Conservation (phyloP, 2,329 filamentous ascomycete species). For the Metarhizium guizhouense region DNA sequence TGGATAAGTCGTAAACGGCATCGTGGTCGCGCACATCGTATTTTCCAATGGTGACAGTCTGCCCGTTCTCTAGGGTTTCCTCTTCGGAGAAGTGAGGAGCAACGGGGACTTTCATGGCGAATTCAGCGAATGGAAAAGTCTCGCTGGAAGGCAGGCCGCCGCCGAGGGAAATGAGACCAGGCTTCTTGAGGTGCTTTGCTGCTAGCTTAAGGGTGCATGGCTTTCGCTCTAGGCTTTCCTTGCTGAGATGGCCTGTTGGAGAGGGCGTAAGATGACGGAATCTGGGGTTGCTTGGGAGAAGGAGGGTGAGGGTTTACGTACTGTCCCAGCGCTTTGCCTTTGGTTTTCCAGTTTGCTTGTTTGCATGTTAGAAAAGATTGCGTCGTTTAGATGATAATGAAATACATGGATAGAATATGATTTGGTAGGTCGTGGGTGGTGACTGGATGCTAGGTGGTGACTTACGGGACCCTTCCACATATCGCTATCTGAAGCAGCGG, state of each 20-base stretch:
- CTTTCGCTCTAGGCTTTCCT: slow-evolving; percentile 51
- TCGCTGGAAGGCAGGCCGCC: slow-evolving; percentile 82
- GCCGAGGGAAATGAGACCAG: slow-evolving; percentile 83
- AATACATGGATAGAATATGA: too few species aligned
- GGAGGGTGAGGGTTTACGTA: slow-evolving; percentile 36
- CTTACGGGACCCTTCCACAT: slow-evolving; percentile 71
- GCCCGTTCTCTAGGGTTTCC: slow-evolving; percentile 52
- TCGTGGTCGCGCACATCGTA: slow-evolving; percentile 62
- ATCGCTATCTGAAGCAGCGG: slow-evolving; percentile 68
- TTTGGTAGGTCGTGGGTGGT: too few species aligned
- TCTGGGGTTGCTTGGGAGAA: not conserved
- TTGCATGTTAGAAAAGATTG: not conserved
- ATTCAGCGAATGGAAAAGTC: slow-evolving; percentile 82
- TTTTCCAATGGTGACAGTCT: slow-evolving; percentile 63
- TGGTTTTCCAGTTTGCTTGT: slow-evolving; percentile 47
- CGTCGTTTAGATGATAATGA: not conserved
- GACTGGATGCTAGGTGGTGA: not conserved
- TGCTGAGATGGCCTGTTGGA: slow-evolving; percentile 44
- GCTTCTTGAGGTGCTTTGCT: slow-evolving; percentile 68
- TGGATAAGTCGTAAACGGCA: slow-evolving; percentile 61
- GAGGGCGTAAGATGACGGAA: not conserved
- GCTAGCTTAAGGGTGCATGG: slow-evolving; percentile 75
- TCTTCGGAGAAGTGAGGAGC: slow-evolving; percentile 62
- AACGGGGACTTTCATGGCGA: slow-evolving; percentile 65
- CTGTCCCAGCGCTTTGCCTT: slow-evolving; percentile 78